phyloP scores from a whole-genome alignment of 2,329 filamentous ascomycete species.

The Aureobasidium sp. region DNA sequence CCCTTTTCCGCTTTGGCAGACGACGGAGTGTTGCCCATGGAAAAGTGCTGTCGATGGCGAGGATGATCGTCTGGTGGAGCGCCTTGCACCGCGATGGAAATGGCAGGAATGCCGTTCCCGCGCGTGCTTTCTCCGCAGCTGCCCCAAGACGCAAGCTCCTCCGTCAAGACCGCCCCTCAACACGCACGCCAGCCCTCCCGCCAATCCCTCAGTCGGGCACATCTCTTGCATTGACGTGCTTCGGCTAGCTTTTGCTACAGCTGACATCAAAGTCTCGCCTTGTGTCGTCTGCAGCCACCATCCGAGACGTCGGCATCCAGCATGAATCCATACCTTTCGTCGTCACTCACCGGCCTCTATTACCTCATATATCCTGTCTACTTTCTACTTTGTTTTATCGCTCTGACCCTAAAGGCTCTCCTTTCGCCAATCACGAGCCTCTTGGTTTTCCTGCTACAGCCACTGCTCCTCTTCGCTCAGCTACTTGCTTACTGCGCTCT shows the following conservation, averaged over 20 bases:
- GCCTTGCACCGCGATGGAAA: background rate
- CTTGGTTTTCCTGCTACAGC: constrained; percentile 41
- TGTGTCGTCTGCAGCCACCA: background rate
- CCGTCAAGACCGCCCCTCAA: background rate
- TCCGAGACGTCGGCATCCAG: background rate
- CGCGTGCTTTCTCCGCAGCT: constrained; percentile 3
- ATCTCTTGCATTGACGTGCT: background rate
- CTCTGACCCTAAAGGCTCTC: constrained; percentile 32
- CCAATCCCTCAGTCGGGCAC: background rate
- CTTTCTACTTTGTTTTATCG: constrained; percentile 31
- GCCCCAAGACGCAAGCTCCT: background rate
- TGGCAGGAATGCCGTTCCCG: background rate
- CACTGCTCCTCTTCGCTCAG: constrained; percentile 39
- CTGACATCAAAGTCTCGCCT: background rate
- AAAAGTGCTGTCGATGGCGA: background rate
- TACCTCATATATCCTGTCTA: constrained; percentile 32
- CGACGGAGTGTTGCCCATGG: constrained; percentile 42
- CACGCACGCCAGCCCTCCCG: background rate
- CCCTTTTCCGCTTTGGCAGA: constrained; percentile 14
- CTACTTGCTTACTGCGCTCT: constrained; percentile 33
- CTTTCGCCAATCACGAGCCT: constrained; percentile 40
- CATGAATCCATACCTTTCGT: constrained; percentile 26
- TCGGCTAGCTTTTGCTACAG: background rate
- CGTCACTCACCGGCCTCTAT: constrained; percentile 26
- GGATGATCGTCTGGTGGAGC: background rate